Conservation (phyloP, 2,329 filamentous ascomycete genomes). For the Exophiala sp. region DNA sequence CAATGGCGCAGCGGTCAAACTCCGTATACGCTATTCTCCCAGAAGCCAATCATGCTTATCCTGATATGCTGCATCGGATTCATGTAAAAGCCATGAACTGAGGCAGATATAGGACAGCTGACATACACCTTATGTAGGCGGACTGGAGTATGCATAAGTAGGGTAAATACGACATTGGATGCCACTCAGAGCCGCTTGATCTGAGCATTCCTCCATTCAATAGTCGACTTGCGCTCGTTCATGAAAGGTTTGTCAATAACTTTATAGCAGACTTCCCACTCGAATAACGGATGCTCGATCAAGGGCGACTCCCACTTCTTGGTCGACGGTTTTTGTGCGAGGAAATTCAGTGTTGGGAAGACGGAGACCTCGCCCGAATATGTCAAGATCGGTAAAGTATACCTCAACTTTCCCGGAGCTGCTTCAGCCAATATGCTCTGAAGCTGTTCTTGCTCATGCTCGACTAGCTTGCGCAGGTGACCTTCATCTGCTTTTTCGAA, state of each 20-base stretch:
- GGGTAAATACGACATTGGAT: neutral
- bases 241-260: slow-evolving; percentile 13
- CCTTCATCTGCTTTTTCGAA: slow-evolving; percentile 15
- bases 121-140: neutral
- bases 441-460: slow-evolving; percentile 3
- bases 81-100: too few species aligned
- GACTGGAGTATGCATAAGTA: neutral
- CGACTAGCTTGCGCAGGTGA: neutral
- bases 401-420: slow-evolving; percentile 24
- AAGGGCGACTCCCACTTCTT: neutral
- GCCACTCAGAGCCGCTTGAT: neutral
- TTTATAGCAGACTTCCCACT: slow-evolving; percentile 22
- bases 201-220: slow-evolving; percentile 13
- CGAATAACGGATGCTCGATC: slow-evolving; percentile 1
- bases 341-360: slow-evolving; percentile 24
- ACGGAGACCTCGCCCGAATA: slow-evolving; percentile 12
- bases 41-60: too few species aligned
- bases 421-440: slow-evolving; percentile 9
- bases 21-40: neutral
- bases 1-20: neutral
- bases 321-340: neutral
- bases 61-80: too few species aligned
- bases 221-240: slow-evolving; percentile 1
- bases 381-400: slow-evolving; percentile 22
- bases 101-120: neutral